Base-by-base conservation (phyloP, 1,284 basidiomycete species). In the Golubevia sp. region DNA sequence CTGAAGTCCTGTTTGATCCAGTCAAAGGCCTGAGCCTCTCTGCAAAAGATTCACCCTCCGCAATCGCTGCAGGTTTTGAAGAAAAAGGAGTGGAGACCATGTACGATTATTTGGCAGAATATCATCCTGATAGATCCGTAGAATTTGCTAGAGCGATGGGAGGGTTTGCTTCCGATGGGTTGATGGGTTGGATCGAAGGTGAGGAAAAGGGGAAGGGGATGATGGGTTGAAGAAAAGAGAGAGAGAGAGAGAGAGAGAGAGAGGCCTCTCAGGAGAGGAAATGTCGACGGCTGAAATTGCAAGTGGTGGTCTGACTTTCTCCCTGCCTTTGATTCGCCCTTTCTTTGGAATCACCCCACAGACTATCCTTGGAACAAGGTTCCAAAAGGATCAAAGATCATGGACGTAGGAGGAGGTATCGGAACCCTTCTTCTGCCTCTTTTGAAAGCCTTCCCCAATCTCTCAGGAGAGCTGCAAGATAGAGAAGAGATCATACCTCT, bases 371-470 rank as follows among this genome's bases (percentile, higher is more conserved):
- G 67, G 67, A 49, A 34, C 5, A 18, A 63, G 3, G 24, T 68
- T 7, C 50, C 56, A 0, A 21, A 63, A 2, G 59, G 61, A 3
- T 62, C 66, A 1, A 38, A 25, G 13, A 62, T 57, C 53, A 52
- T 68, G 15, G 66, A 68, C n/a, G 59, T 68, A 3, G 67, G 67
- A 1, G 67, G 67, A 5, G 67, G 67, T 1, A 60, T 56, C 27
- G 67, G 64, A 1, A 38, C 34, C 3, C n/a, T 66, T 2, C 57
- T 58, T 1, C 53, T 50, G 44, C 49, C 60, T 0, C 30, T 66
- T 30, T 58, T 66, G 0, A 6, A 25, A n/a, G 13, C 18, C 0
- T 68, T 53, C 58, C 57, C 59, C 3, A 62, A 68, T 15, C 55
- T 68, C 1, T 51, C 56, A 1, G 60, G 64, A 1, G 25, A 65